Percentiles rank a stretch among this genome's conserved stretches.
Evolutionary conservation across 2,329 filamentous ascomycete genomes (phyloP).

Genomic region (Penicillium carneum): DNA sequence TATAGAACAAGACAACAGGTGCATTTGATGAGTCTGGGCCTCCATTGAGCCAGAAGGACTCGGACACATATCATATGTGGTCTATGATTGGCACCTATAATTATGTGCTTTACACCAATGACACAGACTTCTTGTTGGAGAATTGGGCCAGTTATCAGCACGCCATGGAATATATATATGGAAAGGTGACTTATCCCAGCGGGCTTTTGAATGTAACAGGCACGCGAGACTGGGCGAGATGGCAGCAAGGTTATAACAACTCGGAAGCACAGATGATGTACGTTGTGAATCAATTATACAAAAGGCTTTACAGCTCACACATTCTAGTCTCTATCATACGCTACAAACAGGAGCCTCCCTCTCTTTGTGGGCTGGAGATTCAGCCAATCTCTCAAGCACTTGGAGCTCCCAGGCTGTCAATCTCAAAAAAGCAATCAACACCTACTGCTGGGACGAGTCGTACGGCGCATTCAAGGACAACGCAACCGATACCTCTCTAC

Average conservation of each 20-base stretch:
- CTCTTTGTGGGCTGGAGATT: constrained; percentile 58
- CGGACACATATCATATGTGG: constrained; percentile 56
- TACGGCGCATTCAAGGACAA: constrained; percentile 64
- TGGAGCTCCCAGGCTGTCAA: constrained; percentile 50
- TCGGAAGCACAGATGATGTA: constrained; percentile 61
- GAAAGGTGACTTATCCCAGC: constrained; percentile 53
- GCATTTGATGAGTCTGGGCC: constrained; percentile 48
- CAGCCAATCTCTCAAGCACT: constrained; percentile 45
- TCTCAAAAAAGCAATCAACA: constrained; percentile 57
- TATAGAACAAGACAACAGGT: constrained; percentile 40
- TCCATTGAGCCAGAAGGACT: constrained; percentile 44
- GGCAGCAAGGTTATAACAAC: constrained; percentile 60
- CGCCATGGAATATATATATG: constrained; percentile 57
- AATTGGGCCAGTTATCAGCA: constrained; percentile 60
- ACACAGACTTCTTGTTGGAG: constrained; percentile 56
- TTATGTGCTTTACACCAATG: constrained; percentile 64
- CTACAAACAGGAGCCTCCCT: constrained; percentile 62
- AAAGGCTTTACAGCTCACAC: background rate
- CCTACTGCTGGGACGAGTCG: constrained; percentile 57
- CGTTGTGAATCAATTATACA: too few relatives aligned
- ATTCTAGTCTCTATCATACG: constrained; percentile 58
- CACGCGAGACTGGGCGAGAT: constrained; percentile 61
- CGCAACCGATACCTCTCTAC: constrained; percentile 58
- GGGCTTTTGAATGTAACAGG: constrained; percentile 61
- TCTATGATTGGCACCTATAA: constrained; percentile 66